Conservation (phyloP, 129 eudicot species). For the Lonicera japonica region DNA sequence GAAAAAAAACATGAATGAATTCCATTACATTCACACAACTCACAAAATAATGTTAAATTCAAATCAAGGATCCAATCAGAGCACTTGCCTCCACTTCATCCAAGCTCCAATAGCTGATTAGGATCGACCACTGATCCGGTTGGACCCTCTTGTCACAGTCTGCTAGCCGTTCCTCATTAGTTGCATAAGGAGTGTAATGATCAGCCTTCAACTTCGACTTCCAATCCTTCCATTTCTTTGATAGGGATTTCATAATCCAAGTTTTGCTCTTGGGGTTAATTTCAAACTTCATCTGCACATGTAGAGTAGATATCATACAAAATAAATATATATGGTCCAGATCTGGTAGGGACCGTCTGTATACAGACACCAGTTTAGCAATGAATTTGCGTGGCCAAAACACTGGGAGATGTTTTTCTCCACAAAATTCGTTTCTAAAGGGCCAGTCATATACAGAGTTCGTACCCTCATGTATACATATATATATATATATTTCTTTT, state of each 20-base stretch:
- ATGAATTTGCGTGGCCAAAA: too few species aligned
- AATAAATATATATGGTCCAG: too few species aligned
- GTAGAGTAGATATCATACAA: neutral
- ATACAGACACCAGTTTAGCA: too few species aligned
- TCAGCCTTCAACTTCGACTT: slow-evolving; percentile 34
- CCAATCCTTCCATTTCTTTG: slow-evolving; percentile 50
- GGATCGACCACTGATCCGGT: slow-evolving; percentile 54
- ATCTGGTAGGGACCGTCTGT: too few species aligned
- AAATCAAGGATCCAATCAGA: too few species aligned
- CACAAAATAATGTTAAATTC: too few species aligned
- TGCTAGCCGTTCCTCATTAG: slow-evolving; percentile 50
- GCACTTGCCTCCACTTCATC: slow-evolving; percentile 32
- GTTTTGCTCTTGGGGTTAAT: slow-evolving; percentile 37
- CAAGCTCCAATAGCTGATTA: slow-evolving; percentile 47
- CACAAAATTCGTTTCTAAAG: too few species aligned
- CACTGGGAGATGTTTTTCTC: too few species aligned
- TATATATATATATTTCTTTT: too few species aligned
- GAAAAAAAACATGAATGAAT: neutral
- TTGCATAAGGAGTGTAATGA: slow-evolving; percentile 34
- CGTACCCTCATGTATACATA: too few species aligned
- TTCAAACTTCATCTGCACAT: slow-evolving; percentile 39
- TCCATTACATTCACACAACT: neutral
- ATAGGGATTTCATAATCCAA: slow-evolving; percentile 53
- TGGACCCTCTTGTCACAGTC: slow-evolving; percentile 52
- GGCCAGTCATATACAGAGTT: too few species aligned